phyloP scores from a whole-genome alignment of 2,329 filamentous ascomycete genomes.

The Anthostomella pinea region DNA sequence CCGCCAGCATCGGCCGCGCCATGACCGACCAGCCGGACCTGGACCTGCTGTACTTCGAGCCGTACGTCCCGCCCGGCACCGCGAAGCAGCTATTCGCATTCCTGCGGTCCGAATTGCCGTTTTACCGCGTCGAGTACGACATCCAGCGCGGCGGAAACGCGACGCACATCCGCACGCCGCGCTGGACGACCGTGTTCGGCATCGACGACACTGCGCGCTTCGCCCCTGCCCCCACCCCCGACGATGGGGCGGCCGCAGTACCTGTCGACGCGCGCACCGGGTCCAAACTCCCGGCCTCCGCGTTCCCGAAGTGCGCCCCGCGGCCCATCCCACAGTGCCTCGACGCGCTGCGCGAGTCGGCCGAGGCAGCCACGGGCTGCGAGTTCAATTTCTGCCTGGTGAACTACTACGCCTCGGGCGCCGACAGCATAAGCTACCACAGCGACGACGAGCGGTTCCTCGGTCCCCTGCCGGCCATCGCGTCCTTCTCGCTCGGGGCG shows the following conservation, averaged over 20 bases:
- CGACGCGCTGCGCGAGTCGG: constrained; percentile 57
- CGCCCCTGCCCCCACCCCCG: constrained; percentile 5
- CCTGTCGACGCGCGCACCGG: constrained; percentile 44
- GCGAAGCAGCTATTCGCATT: constrained; percentile 65
- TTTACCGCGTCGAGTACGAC: constrained; percentile 72
- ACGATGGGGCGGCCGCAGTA: no score
- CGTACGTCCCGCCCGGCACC: constrained; percentile 60
- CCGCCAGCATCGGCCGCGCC: constrained; percentile 48
- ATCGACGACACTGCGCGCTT: constrained; percentile 64
- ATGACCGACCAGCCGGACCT: constrained; percentile 69
- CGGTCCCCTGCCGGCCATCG: constrained; percentile 66
- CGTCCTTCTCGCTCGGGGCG: constrained; percentile 71
- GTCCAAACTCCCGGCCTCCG: no score
- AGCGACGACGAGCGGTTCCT: constrained; percentile 79
- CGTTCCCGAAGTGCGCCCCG: no score
- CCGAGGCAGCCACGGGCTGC: constrained; percentile 64
- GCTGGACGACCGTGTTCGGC: constrained; percentile 60
- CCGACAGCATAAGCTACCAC: constrained; percentile 76
- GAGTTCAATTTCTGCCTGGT: constrained; percentile 77
- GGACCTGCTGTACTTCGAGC: constrained; percentile 73
- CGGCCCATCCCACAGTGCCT: constrained; percentile 71
- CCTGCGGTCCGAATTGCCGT: constrained; percentile 67
- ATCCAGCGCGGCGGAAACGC: constrained; percentile 64
- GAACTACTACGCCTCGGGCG: constrained; percentile 77
- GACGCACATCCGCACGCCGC: constrained; percentile 58